Base-by-base conservation (phyloP, 768 basidiomycete species). In the Lactarius quietus region DNA sequence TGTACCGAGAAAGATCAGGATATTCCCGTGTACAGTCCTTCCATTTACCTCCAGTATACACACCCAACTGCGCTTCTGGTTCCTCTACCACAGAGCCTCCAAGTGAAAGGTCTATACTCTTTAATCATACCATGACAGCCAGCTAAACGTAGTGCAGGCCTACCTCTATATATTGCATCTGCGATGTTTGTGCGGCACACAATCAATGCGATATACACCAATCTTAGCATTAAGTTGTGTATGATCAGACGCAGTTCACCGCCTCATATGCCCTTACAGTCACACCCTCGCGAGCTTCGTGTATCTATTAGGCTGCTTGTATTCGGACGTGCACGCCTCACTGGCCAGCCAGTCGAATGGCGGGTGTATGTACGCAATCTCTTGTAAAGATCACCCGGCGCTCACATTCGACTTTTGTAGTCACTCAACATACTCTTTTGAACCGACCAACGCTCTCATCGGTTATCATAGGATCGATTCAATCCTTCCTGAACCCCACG, bases 401-500 rank as follows among this genome's bases (percentile, higher is more conserved):
- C 36, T 23, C 48, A 29, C 10, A n/a, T 48, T 9, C 26, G 12
- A 31, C 35, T 48, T 26, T 31, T 20, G 8, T 73, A 90, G 90
- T 45, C 80, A 84, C 70, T 89, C 85, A 57, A 89, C 86, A 31
- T 93, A 93, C 74, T 77, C 78, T 1, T 92, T 92, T 73, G 90
- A 89, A 2, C 87, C 89, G 0, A 59, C 75, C 28, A 83, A 83
- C 0, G 91, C 88, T 6, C 80, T 86, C 48, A 85, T 93, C 61
- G 75, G 84, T 56, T 70, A 79, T 56, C 91, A 93, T 71, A 78
- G 78, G 55, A 78, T 93, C 57, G 83, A 92, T 72, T 87, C 86
- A n/a, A 92, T 93, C 55, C 82, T 86, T 53, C 91, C 91, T 0
- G 86, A 87, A 1, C 91, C 91, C 3, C 88, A 90, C 70, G 79